These are phyloP conservation scores for Aschersonia sp. DNA, from an alignment of 2,329 filamentous ascomycete species.

Conservation along the genomic window DNA sequence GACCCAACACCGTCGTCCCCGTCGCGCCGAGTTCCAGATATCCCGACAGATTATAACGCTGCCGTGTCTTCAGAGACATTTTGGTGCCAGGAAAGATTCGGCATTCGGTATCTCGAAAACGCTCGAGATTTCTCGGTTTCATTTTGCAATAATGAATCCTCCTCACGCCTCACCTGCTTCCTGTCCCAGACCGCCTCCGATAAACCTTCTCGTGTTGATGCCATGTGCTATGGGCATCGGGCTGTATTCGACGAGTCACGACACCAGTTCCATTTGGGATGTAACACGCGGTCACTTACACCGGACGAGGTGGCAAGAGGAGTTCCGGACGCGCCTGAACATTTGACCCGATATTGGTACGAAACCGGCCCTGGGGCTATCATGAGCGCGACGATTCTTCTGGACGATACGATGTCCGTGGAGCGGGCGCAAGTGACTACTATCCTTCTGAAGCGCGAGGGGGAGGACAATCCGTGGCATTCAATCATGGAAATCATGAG, in stretches of 20 bases:
- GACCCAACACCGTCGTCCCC: background rate
- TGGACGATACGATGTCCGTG: slow-evolving; percentile 1
- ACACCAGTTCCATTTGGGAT: slow-evolving; percentile 1
- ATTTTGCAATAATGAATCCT: slow-evolving; percentile 9
- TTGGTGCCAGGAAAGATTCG: slow-evolving; percentile 5
- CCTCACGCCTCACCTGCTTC: slow-evolving; percentile 10
- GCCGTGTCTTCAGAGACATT: background rate
- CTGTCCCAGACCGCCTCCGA: background rate
- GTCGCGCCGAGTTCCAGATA: background rate
- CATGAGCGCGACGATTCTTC: slow-evolving; percentile 8
- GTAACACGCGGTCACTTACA: background rate
- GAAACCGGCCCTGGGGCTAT: slow-evolving; percentile 13
- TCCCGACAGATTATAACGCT: background rate
- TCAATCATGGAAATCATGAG: slow-evolving; percentile 19
- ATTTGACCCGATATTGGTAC: slow-evolving; percentile 15
- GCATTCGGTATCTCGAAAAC: slow-evolving; percentile 10
- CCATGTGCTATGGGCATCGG: slow-evolving; percentile 2
- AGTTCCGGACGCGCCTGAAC: background rate
- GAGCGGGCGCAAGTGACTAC: background rate
- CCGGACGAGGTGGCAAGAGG: background rate
- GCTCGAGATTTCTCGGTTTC: slow-evolving; percentile 9
- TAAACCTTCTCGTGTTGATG: background rate
- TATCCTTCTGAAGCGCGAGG: slow-evolving; percentile 20
- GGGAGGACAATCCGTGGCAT: slow-evolving; percentile 18
- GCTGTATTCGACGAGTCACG: slow-evolving; percentile 1